These are phyloP conservation scores for Skeletonema tropicum DNA, from an alignment of 108 stramenopile genomes.

Conservation along the genomic window DNA sequence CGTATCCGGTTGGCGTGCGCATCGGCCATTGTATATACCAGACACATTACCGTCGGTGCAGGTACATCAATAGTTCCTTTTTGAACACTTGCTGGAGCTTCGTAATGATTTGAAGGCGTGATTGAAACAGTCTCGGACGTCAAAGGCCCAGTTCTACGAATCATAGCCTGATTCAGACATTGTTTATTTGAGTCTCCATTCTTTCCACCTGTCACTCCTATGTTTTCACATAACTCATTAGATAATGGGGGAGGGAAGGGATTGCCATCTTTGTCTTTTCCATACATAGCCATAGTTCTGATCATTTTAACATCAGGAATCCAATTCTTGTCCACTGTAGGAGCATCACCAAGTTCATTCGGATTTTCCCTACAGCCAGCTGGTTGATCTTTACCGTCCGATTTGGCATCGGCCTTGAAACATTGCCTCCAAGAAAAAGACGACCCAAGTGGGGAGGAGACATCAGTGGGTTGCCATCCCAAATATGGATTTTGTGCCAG, in stretches of 20 bases:
- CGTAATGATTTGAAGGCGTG: conserved; percentile 41
- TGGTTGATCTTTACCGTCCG: conserved; percentile 28
- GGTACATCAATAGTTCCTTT: conserved; percentile 27
- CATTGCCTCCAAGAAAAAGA: conserved; percentile 69
- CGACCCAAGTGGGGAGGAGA: conserved; percentile 15
- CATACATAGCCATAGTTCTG: conserved; percentile 58
- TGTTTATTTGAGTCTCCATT: conserved; percentile 50
- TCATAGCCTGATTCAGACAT: conserved; percentile 34
- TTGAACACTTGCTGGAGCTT: conserved; percentile 10
- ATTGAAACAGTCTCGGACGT: conserved; percentile 47
- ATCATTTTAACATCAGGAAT: conserved; percentile 79
- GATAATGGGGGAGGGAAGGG: conserved; percentile 69
- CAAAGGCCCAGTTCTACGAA: conserved; percentile 38
- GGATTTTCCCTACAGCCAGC: conserved; percentile 57
- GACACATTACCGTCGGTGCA: conserved; percentile 67
- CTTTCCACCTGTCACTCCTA: conserved; percentile 48
- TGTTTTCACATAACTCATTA: conserved; percentile 63
- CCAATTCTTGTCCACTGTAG: conserved; percentile 45
- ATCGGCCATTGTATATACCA: conserved; percentile 77
- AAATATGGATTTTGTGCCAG: conserved; percentile 54
- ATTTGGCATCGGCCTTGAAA: conserved; percentile 48
- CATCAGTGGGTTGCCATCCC: conserved; percentile 67
- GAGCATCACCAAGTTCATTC: conserved; percentile 39
- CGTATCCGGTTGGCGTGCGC: conserved; percentile 63
- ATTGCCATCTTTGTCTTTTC: conserved; percentile 67